phyloP scores from a whole-genome alignment of 2,329 filamentous ascomycete species.

The Phialophora macrospora region DNA sequence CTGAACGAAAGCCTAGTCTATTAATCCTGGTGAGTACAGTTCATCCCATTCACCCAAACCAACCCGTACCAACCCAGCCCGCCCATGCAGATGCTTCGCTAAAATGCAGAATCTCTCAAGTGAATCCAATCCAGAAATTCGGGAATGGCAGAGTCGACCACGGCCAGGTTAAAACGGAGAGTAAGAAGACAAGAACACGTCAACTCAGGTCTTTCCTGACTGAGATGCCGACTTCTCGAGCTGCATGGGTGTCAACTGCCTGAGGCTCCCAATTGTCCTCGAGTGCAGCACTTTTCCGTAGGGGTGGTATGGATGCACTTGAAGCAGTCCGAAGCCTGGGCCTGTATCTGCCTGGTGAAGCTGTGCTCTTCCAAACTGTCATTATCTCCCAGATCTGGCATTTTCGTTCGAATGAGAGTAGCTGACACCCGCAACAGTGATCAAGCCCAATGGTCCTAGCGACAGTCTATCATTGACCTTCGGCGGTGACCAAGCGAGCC shows the following conservation, averaged over 20 bases:
- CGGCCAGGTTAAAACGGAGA: background rate
- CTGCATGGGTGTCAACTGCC: background rate
- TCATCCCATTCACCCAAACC: background rate
- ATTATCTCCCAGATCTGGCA: background rate
- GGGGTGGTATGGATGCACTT: no score
- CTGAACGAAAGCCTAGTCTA: constrained; percentile 1
- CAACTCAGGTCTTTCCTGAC: background rate
- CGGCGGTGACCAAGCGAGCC: background rate
- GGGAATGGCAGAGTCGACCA: background rate
- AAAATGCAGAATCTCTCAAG: constrained; percentile 10
- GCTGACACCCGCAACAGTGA: background rate
- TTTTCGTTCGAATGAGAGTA: background rate
- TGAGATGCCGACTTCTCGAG: background rate
- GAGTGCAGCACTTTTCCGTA: background rate
- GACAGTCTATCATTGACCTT: background rate
- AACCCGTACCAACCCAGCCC: background rate
- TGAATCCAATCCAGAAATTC: constrained; percentile 2
- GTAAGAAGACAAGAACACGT: background rate
- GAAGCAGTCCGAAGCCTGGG: no score
- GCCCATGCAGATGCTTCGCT: constrained; percentile 26
- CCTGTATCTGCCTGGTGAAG: no score
- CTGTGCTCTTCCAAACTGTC: no score
- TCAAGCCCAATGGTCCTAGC: background rate
- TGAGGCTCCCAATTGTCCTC: background rate
- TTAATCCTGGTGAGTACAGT: background rate